Base-by-base conservation (phyloP, 164 flowering plant species). In the Protea cynaroides region DNA sequence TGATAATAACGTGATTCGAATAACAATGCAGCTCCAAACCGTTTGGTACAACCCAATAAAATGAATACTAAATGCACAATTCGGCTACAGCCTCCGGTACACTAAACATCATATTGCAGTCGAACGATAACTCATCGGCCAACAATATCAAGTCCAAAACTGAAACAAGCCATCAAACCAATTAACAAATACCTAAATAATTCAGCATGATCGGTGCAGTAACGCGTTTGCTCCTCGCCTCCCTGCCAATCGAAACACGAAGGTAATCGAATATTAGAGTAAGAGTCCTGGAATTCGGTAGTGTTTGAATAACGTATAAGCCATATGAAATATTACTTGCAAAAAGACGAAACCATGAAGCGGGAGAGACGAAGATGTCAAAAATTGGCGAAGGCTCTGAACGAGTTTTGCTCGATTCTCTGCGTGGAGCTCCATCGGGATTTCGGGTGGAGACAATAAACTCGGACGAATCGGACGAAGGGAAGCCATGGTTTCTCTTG, bases 191-290 rank as follows among this genome's bases (percentile, higher is more conserved):
- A 88, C 96, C 98, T 83, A 75, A 89, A 92, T 58, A 90, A 82
- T 61, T 90, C 89, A 36, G 44, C 53, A 65, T 90, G 98, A 76
- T 92, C 98, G 11, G 98, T 85, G 74, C 86, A 82, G 71, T 92
- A 74, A 17, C 98, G 92, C 17, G 76, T 85, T 68, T 85, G 75
- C 75, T 92, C 96, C 67, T 89, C 96, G 53, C 98, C 96, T 59
- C 98, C 98, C 98, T 92, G 65, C 38, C n/a, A 64, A 71, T 19
- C 51, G 23, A 34, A 54, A 50, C 25, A 18, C 2, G 51, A 5
- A 58, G 60, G 49, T 9, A 60, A 40, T 8, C 23, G 7, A 5
- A 36, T 47, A 10, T 44, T 11, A 0, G n/a, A 53, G 7, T 0
- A 11, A 57, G 47, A 50, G 36, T 8, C 46, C 13, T 34, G 49